A percentile compares a stretch with the other conserved stretches of the same genome.
Conservation (phyloP, 352 stramenopile species). For the Pythium vanterpoolii region DNA sequence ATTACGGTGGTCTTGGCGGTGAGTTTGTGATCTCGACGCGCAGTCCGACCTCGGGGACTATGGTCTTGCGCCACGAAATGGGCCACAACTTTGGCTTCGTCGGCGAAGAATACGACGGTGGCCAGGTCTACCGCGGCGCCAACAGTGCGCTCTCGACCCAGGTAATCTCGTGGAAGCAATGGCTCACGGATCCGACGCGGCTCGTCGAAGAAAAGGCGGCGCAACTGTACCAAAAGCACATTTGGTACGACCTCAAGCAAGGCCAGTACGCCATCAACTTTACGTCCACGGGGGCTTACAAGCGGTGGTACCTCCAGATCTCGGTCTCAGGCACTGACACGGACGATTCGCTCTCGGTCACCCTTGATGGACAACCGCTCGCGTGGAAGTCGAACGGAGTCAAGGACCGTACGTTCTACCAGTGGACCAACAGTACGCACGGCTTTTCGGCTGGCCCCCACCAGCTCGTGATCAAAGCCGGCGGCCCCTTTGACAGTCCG, state of each 20-base stretch:
- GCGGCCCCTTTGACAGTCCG: constrained; percentile 19
- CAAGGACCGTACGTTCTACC: constrained; percentile 33
- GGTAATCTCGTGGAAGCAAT: constrained; percentile 28
- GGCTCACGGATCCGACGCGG: constrained; percentile 27
- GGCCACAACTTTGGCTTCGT: constrained; percentile 40
- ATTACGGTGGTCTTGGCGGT: constrained; percentile 35
- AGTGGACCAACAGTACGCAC: constrained; percentile 21
- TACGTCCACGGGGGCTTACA: constrained; percentile 30
- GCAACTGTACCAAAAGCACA: constrained; percentile 31
- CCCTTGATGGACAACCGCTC: constrained; percentile 24
- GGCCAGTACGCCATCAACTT: constrained; percentile 32
- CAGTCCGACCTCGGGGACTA: constrained; percentile 24
- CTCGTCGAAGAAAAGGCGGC: constrained; percentile 25
- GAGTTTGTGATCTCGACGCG: constrained; percentile 41
- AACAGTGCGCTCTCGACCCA: constrained; percentile 22
- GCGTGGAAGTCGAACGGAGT: constrained; percentile 26
- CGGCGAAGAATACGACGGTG: constrained; percentile 44
- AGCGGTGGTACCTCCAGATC: constrained; percentile 28
- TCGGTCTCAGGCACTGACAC: constrained; percentile 29
- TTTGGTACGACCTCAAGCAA: constrained; percentile 34
- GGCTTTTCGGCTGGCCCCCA: constrained; percentile 25
- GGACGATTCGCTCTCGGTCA: constrained; percentile 27
- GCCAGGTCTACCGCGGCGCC: constrained; percentile 32
- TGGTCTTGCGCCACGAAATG: constrained; percentile 38
- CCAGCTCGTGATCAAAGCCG: constrained; percentile 28